Base-by-base conservation (phyloP, 345 rosid species). In the Populus davidiana region DNA sequence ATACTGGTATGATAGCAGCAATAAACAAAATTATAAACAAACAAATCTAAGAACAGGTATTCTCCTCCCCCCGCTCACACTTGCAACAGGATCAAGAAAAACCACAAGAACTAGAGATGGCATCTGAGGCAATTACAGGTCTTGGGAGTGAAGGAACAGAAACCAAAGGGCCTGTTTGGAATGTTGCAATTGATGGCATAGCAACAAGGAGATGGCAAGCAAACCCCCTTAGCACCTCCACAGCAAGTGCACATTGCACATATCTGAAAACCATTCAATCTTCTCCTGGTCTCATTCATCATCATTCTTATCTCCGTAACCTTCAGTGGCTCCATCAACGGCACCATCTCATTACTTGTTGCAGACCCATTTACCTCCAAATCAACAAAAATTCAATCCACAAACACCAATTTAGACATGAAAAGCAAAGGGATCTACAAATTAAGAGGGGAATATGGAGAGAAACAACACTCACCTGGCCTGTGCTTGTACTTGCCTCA, bases 241-340 rank as follows among this genome's bases (percentile, higher is more conserved):
- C 99, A 95, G 86, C 99, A 95, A 74, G 99, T 95, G 80, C 99
- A 95, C 35, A 90, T 84, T 61, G 95, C 96, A 83, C 99, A 95
- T 83, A 93, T 91, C 86, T 85, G 97, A 82, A 93, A 95, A 76
- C 98, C 89, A 20, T 92, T 86, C 33, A 93, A 88, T 83, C 78
- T 95, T 83, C 97, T 91, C 86, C 93, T 93, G 76, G 87, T 91
- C 81, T 89, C 94, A 86, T 90, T 89, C 89, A 86, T 18, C 87
- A 95, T 80, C 90, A 90, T 61, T 80, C 76, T 78, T 90, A 81
- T 88, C 84, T 78, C 87, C 82, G 85, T 88, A 20, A 85, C 91
- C 85, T 87, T 82, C 76, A 87, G 29, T 25, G 78, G 78, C 78
- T 72, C 81, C 84, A 81, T 69, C 18, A 75, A 62, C 70, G 96